Conservation (phyloP, 345 rosid genomes). For the Rhodamnia argentea region DNA sequence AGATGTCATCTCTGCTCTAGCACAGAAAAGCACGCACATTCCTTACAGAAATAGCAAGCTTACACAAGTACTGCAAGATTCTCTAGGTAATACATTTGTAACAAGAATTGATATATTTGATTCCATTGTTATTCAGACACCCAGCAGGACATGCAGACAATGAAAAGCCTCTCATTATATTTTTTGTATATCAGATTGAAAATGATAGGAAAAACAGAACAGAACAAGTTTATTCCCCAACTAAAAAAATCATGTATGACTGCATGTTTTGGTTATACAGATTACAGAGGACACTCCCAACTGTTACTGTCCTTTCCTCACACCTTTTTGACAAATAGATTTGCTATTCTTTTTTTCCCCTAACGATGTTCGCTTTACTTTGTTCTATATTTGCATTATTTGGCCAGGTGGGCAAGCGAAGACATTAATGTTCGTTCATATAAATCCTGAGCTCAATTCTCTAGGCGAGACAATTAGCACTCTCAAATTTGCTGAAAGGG, state of each 20-base stretch:
- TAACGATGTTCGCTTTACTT: background rate
- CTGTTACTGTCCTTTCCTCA: background rate
- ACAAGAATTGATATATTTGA: background rate
- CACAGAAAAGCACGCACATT: conserved; percentile 85
- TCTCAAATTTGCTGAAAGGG: conserved; percentile 94
- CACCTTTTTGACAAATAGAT: background rate
- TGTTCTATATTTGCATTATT: background rate
- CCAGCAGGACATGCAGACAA: background rate
- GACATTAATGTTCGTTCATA: conserved; percentile 91
- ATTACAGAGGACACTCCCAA: background rate
- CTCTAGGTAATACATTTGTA: conserved; percentile 48
- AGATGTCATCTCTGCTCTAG: conserved; percentile 92
- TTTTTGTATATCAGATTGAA: background rate
- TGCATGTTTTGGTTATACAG: background rate
- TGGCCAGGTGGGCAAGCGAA: conserved; percentile 90
- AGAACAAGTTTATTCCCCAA: background rate
- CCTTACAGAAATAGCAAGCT: conserved; percentile 97
- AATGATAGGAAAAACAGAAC: background rate
- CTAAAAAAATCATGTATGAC: background rate
- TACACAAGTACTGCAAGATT: conserved; percentile 90
- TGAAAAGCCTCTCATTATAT: background rate
- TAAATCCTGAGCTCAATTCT: conserved; percentile 78
- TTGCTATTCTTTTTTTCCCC: background rate
- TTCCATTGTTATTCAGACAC: background rate
- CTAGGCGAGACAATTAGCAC: conserved; percentile 93